A percentile compares a stretch with the other conserved stretches of the same genome.
phyloP scores from a whole-genome alignment of 1,139 yeast species.

The Citeromyces siamensis region DNA sequence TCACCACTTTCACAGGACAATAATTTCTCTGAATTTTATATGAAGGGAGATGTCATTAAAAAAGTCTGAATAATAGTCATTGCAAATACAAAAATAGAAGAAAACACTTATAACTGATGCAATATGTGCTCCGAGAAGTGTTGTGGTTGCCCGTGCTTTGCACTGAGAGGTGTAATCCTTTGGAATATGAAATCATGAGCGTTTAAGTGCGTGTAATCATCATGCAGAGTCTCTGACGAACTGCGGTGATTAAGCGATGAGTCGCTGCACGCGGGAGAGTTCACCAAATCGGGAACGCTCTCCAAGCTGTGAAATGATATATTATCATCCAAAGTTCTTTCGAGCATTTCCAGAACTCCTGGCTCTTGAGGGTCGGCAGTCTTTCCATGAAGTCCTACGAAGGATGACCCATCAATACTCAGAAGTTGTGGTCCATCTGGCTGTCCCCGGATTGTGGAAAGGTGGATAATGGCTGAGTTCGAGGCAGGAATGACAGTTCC shows the following conservation, averaged over 20 bases:
- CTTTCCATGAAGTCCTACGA: slow-evolving; percentile 36
- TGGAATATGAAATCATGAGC: neutral
- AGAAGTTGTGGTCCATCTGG: slow-evolving; percentile 22
- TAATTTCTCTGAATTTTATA: too few relatives aligned
- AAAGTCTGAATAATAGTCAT: too few relatives aligned
- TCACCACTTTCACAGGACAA: too few relatives aligned
- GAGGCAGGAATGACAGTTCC: slow-evolving; percentile 53
- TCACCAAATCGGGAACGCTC: neutral
- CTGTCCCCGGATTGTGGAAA: slow-evolving; percentile 11
- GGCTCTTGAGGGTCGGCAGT: neutral
- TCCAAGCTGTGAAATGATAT: neutral
- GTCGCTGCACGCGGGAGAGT: neutral
- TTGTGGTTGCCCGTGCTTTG: too few relatives aligned
- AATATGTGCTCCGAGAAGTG: too few relatives aligned
- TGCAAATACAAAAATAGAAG: too few relatives aligned
- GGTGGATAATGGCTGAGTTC: slow-evolving; percentile 31
- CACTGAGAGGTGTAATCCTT: neutral
- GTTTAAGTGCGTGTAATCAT: neutral
- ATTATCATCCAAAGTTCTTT: too few relatives aligned
- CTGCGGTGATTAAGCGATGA: slow-evolving; percentile 1
- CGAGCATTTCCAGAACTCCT: too few relatives aligned
- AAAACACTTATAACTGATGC: too few relatives aligned
- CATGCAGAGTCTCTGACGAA: neutral
- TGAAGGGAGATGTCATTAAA: too few relatives aligned
- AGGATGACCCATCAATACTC: slow-evolving; percentile 41